phyloP scores from a whole-genome alignment of 177 flowering plant species.

The Vitis hybrid region DNA sequence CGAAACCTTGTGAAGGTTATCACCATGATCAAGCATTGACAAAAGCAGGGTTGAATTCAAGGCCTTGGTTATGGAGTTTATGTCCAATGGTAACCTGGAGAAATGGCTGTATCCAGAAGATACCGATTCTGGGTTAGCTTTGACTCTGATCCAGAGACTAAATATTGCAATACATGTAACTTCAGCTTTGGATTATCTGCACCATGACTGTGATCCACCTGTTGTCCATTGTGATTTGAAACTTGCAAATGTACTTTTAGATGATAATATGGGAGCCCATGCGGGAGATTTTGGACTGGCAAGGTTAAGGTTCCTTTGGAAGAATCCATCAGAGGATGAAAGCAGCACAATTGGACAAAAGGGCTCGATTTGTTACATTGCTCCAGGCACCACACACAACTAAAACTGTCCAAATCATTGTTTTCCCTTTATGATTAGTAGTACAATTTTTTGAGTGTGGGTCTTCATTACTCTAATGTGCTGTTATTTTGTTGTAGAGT shows the following conservation, averaged over 20 bases:
- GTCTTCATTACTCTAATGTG: too few relatives aligned
- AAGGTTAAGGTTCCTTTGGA: conserved; percentile 6
- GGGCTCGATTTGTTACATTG: conserved; percentile 23
- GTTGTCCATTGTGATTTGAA: conserved; percentile 19
- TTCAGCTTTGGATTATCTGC: conserved; percentile 16
- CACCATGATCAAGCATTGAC: conserved; percentile 23
- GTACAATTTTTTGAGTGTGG: too few relatives aligned
- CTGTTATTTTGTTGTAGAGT: conserved; percentile 6
- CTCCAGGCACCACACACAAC: conserved; percentile 18
- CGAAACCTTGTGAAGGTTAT: conserved; percentile 20
- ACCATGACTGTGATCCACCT: conserved; percentile 19
- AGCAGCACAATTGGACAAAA: conserved; percentile 13
- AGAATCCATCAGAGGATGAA: not conserved
- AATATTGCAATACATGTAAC: conserved; percentile 13
- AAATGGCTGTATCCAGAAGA: conserved; percentile 14
- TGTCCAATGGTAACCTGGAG: conserved; percentile 16
- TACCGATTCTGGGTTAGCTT: not conserved
- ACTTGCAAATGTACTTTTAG: conserved; percentile 15
- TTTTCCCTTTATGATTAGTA: too few relatives aligned
- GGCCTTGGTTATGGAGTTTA: conserved; percentile 19
- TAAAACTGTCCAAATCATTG: too few relatives aligned
- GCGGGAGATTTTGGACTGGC: conserved; percentile 27
- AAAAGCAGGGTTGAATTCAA: conserved; percentile 6
- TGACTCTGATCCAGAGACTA: conserved; percentile 10
- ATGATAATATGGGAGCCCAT: conserved; percentile 14